Conservation (phyloP, 2,329 filamentous ascomycete species). For the Pseudonectria buxi region DNA sequence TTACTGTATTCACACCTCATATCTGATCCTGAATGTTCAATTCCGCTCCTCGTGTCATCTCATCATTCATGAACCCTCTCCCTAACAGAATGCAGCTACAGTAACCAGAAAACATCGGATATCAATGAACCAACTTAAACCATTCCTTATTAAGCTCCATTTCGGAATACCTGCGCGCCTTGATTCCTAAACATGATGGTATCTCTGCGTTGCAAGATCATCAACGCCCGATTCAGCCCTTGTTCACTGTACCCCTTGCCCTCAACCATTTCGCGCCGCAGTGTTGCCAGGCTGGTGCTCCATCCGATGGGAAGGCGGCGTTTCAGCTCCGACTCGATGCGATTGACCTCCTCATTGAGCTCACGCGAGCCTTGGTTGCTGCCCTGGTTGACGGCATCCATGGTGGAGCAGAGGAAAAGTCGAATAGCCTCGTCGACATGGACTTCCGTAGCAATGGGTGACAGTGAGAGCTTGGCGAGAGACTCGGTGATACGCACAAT, state of each 20-base stretch:
- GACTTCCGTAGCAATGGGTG: conserved; percentile 76
- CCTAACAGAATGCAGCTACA: too few relatives aligned
- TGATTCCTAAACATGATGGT: conserved; percentile 77
- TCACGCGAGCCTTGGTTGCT: conserved; percentile 78
- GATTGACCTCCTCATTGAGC: conserved; percentile 80
- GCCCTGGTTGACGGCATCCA: conserved; percentile 94
- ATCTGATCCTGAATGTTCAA: too few relatives aligned
- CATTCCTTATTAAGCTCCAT: conserved; percentile 48
- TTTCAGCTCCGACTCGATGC: conserved; percentile 83
- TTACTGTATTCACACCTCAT: too few relatives aligned
- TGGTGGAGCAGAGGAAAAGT: conserved; percentile 90
- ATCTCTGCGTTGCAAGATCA: conserved; percentile 80
- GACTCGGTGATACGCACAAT: conserved; percentile 97
- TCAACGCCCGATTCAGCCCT: conserved; percentile 73
- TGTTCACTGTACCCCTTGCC: conserved; percentile 85
- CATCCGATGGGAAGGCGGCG: conserved; percentile 87
- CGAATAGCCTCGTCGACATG: conserved; percentile 98
- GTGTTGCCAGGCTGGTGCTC: conserved; percentile 81
- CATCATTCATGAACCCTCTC: too few relatives aligned
- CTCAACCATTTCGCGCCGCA: conserved; percentile 87
- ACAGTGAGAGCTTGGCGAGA: conserved; percentile 82
- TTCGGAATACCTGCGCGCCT: conserved; percentile 67
- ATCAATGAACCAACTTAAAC: background rate
- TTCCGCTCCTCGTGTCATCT: too few relatives aligned
- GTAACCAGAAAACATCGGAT: too few relatives aligned